Evolutionary conservation across 2,329 filamentous ascomycete genomes (phyloP).

Genomic region (Pestalotiopsis sp.): DNA sequence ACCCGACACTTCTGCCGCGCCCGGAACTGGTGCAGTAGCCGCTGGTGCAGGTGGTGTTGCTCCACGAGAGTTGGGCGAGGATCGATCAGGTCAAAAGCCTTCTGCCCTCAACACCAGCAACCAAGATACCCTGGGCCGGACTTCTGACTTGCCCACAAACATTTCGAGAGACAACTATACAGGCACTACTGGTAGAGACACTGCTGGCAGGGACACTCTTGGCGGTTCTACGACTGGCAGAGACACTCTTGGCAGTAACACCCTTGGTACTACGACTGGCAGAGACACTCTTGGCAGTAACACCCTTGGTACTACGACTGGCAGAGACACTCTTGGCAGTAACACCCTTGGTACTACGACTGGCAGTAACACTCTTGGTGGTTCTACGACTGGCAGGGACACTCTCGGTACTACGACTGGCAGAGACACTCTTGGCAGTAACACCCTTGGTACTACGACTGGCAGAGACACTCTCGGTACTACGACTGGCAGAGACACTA

Average conservation of each 20-base stretch:
- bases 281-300: too few relatives aligned
- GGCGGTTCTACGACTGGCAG: neutral
- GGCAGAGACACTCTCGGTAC: neutral
- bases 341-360: neutral
- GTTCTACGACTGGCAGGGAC: neutral
- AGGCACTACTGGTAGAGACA: neutral
- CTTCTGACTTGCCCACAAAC: neutral
- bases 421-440: too few relatives aligned
- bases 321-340: too few relatives aligned
- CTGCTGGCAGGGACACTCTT: neutral
- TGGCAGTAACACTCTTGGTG: neutral
- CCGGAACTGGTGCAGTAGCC: neutral
- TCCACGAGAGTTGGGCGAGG: neutral
- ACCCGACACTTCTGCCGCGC: neutral
- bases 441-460: neutral
- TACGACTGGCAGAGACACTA: neutral
- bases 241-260: neutral
- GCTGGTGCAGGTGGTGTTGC: neutral
- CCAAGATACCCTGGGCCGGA: neutral
- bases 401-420: neutral
- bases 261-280: neutral
- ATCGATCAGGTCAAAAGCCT: slow-evolving; percentile 1
- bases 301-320: too few relatives aligned
- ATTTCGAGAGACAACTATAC: neutral
- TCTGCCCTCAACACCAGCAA: neutral